Base-by-base conservation (phyloP, 148 eudicot genomes). In the Amaranthus hypochondriacus region DNA sequence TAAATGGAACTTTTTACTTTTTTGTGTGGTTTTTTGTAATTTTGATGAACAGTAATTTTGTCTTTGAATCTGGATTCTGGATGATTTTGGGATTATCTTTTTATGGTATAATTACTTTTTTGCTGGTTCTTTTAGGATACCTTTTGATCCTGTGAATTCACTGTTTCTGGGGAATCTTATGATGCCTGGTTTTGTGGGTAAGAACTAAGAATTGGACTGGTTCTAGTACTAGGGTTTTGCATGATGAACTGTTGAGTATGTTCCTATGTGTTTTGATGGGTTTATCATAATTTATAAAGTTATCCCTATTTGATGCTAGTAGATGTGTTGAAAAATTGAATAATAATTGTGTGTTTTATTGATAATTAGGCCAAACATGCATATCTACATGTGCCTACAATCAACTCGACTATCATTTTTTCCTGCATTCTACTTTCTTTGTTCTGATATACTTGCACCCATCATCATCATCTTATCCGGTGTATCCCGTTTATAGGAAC, bases 71-170 rank as follows among this genome's bases (percentile, higher is more conserved):
- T 28, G 39, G 39, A 28, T 28, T 28, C 39, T 28, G 39, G 39
- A 28, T 28, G 39, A 44, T 54, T 52, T 15, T 55, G 44, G 48
- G 44, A 15, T 49, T 72, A 58, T 58, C 55, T 72, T 72, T 9
- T 72, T 72, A 11, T 60, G 56, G 69, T 42, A 62, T 62, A 54
- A 43, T 73, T 73, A 73, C 51, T 44, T 42, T 58, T 48, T 13
- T 67, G 57, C 2, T 67, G 78, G 62, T 75, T 57, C 69, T 73
- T 75, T 66, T 75, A 66, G 63, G 77, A 67, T 48, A 56, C 56
- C 12, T 44, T 57, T 48, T 68, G 66, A 59, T 68, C 52, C 71
- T 75, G 65, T 56, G 65, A 68, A 49, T 75, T 51, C 9, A 42
- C 67, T 60, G 68, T 74, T 76, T 69, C 11, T 61, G 60, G 73